Base-by-base conservation (phyloP, 352 stramenopile species). In the Peronosclerospora sorghi region DNA sequence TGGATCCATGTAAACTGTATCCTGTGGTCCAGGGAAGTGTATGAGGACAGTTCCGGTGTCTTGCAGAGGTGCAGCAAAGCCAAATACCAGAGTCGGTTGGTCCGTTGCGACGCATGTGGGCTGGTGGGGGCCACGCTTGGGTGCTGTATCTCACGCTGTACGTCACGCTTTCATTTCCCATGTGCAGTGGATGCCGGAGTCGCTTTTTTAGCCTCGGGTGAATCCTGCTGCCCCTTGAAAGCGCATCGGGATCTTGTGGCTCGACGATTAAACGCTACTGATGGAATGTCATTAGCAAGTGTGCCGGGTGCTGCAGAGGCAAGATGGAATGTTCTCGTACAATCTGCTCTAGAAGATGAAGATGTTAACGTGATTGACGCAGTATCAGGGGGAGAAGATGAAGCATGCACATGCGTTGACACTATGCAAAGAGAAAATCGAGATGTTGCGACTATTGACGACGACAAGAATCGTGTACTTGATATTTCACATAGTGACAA, bases 1-100 rank as follows among this genome's bases (percentile, higher is more conserved):
- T 97, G 84, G 83, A 76, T 96, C 4, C 92, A 97, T 57, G 57
- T 89, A 5, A 95, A 94, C 47, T 97, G 92, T 62, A 86, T 81
- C 1, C 41, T 96, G 12, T 97, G 87, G 87, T 96, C 83, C 5
- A 86, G 84, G 26, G 86, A 97, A 59, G 88, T 96, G 17, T 97
- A 73, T 39, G 89, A 95, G 56, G 74, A 80, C 44, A 59, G 56
- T 1, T 59, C 52, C 5, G 77, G 70, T 32, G 74, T 75, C 43
- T 63, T 96, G 7, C 67, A 87, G 38, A 82, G 81, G 30, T 91
- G 94, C 43, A 85, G 91, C 35, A 93, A 91, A 45, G 92, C 91
- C 0, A 75, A 86, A 29, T 76, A 81, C 19, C 80, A 90, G 28
- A 90, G 87, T 28, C 74, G 85, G 6, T 76, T 86, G 35, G 68